Conservation (phyloP, 129 eudicot species). For the Gnaphalium uliginosum region DNA sequence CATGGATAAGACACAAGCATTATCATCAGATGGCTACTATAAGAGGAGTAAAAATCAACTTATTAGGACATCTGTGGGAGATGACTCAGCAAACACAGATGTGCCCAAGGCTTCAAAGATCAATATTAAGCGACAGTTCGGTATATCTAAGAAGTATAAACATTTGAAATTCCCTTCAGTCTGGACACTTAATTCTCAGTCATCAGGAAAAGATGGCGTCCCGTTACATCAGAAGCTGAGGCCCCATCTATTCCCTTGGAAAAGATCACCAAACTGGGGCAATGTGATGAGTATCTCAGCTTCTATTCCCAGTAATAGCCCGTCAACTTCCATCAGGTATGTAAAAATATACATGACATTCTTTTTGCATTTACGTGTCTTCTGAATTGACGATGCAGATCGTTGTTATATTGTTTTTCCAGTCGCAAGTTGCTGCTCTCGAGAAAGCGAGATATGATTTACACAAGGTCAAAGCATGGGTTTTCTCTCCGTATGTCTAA, state of each 20-base stretch:
- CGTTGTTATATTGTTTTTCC: constrained; percentile 21
- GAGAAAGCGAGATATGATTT: constrained; percentile 71
- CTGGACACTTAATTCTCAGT: constrained; percentile 65
- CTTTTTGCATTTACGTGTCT: neutral
- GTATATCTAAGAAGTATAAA: constrained; percentile 43
- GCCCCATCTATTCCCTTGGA: constrained; percentile 77
- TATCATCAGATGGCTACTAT: constrained; percentile 64
- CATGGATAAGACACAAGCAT: constrained; percentile 44
- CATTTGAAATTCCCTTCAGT: constrained; percentile 54
- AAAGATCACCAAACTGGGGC: constrained; percentile 67
- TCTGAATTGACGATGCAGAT: constrained; percentile 13
- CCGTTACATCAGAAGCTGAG: constrained; percentile 48
- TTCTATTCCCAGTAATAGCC: constrained; percentile 36
- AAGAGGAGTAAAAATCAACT: constrained; percentile 85
- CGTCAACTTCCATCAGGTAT: constrained; percentile 52
- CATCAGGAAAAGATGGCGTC: constrained; percentile 41
- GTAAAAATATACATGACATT: neutral
- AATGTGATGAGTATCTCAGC: constrained; percentile 40
- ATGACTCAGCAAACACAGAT: constrained; percentile 32
- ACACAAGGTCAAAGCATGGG: constrained; percentile 84
- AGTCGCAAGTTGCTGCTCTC: constrained; percentile 73
- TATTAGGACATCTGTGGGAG: constrained; percentile 50
- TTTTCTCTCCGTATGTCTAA: constrained; percentile 86
- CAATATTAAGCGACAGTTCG: constrained; percentile 46
- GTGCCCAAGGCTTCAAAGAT: constrained; percentile 31